Base-by-base conservation (phyloP, 345 rosid genomes). In the Nasturtium officinale region DNA sequence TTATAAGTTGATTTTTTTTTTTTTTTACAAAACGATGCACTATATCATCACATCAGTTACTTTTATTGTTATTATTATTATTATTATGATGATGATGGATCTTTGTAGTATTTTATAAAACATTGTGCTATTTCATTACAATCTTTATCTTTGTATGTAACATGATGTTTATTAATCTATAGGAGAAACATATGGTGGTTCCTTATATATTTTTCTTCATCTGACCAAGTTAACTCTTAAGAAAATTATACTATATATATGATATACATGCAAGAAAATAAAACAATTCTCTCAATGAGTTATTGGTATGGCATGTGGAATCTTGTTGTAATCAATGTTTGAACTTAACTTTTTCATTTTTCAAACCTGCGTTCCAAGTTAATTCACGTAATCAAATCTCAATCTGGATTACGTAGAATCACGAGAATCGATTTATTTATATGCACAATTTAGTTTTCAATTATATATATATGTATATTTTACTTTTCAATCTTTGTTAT, bases 261-360 rank as follows among this genome's bases (percentile, higher is more conserved):
- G 25, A 32, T 7, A 38, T 38, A 11, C 43, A 38, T 38, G 43
- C 43, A 38, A 38, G 42, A 35, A 13, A 38, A 38, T 11, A 38
- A 38, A 38, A 38, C 43, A 38, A 38, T 38, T 13, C 0, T 42
- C 5, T 13, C 7, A 42, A 40, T 2, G 51, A 46, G 50, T 23
- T 21, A 51, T 51, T 51, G 15, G 29, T 46, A 40, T 61, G 23
- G 37, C 21, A 23, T 23, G 47, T 65, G 47, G 33, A 45, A 65
- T 50, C 47, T 33, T 65, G 33, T 40, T 54, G 62, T 25, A 40
- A 26, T 53, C 17, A 38, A 67, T 67, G 62, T 67, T 54, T 54
- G 28, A 53, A 40, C 38, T 15, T 3, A 9, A 53, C 9, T 66
- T 35, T 37, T 25, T 9, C 7, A 23, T 66, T 37, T 52, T 25